Evolutionary conservation across 2,329 filamentous ascomycete species (phyloP), one percentile per base, ranked within the genome.

Genomic region (Fusarium sp.): DNA sequence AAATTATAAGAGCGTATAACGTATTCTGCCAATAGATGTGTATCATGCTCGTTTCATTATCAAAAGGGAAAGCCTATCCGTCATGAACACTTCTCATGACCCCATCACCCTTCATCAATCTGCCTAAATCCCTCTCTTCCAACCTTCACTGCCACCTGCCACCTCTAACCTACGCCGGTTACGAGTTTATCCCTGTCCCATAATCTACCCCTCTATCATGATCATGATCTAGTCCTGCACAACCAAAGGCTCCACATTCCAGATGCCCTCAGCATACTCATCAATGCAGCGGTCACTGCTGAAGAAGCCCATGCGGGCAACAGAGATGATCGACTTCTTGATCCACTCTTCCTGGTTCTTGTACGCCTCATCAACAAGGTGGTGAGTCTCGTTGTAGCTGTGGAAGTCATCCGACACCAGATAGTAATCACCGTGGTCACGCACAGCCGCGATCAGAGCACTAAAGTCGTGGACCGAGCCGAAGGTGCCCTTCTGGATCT

Each of bases 321-420:
- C 97, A 68, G 93, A 94, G 48, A 90, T 92, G 80, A 99, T 98
- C 74, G 90, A 93, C 89, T 98, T 98, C 72, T 91, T 93, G 68
- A 97, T 85, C 97, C 97, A 99, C 79, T 94, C 93, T 69, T 98
- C 95, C 82, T 96, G 94, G 84, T 98, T 93, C 84, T 91, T 91
- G 88, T 97, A 99, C 60, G 95, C 92, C 84, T 96, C 92, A 80
- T 99, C 97, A 35, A 99, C 95, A 65, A 98, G 88, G 67, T 91
- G 89, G 74, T 99, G 97, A 9, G 97, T 98, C 84, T 96, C 91
- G 78, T 97, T 87, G 86, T 99, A 99, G 81, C 93, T 96, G 85
- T 94, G 92, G 89, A 99, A 99, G 84, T 99, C 97, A 81, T 99
- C 97, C 43, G 95, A 98, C 57, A 98, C 95, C 33, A 99, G 91